phyloP scores from a whole-genome alignment of 352 stramenopile genomes.

The Phytopythium vexans region DNA sequence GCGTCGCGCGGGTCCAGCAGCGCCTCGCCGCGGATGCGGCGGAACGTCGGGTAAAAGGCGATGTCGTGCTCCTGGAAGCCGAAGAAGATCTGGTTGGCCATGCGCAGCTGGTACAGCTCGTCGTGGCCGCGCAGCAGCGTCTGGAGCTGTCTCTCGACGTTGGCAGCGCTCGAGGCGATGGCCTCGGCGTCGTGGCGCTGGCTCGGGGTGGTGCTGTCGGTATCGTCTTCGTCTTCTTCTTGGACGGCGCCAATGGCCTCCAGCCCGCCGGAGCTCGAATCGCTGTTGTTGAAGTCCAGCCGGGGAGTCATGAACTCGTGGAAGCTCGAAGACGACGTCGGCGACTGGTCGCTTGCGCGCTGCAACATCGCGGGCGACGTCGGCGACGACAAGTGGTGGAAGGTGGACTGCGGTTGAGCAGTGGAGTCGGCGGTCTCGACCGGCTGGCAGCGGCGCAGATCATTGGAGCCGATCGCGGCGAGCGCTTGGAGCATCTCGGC shows the following conservation, averaged over 20 bases:
- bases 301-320: conserved; percentile 46
- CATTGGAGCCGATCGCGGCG: conserved; percentile 3
- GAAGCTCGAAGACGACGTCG: conserved; percentile 29
- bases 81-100: conserved; percentile 71
- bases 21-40: conserved; percentile 53
- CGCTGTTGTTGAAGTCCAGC: conserved; percentile 26
- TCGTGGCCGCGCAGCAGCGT: conserved; percentile 65
- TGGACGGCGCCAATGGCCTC: no score
- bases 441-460: neutral
- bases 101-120: conserved; percentile 58
- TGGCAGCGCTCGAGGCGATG: neutral
- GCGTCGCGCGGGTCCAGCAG: conserved; percentile 27
- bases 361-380: conserved; percentile 24
- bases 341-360: conserved; percentile 22
- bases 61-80: conserved; percentile 75
- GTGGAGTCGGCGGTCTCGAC: no score
- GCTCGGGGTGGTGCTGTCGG: no score
- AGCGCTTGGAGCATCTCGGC: conserved; percentile 56
- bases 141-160: conserved; percentile 12
- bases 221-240: no score
- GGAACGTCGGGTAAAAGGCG: conserved; percentile 76
- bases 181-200: conserved; percentile 6
- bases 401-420: neutral
- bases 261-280: conserved; percentile 10
- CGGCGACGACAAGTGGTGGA: conserved; percentile 16